These are phyloP conservation scores for Letharia lupina DNA, from an alignment of 495 filamentous ascomycete species.

Conservation along the genomic window DNA sequence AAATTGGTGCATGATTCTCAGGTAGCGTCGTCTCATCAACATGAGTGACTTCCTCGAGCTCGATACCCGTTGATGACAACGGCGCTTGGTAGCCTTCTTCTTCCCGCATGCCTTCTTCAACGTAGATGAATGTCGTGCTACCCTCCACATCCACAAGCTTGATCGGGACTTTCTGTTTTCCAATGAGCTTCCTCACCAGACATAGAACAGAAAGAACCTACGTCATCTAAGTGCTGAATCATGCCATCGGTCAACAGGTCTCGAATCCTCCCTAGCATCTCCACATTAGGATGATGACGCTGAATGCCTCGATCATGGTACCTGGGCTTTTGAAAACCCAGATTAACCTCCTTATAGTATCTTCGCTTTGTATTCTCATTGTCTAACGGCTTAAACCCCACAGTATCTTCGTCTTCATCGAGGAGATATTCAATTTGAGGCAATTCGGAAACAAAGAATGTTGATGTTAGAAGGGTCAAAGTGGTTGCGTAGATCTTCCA, in stretches of 20 bases:
- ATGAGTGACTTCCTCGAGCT: conserved; percentile 39
- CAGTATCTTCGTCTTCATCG: conserved; percentile 66
- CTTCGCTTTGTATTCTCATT: conserved; percentile 41
- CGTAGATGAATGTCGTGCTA: conserved; percentile 45
- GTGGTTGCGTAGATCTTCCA: conserved; percentile 66
- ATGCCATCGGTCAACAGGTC: conserved; percentile 61
- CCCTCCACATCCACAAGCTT: conserved; percentile 35
- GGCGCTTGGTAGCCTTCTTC: conserved; percentile 25
- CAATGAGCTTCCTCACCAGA: conserved; percentile 2
- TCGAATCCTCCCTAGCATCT: conserved; percentile 62
- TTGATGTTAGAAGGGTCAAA: conserved; percentile 53
- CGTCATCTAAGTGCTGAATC: conserved; percentile 47
- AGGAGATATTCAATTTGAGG: conserved; percentile 58
- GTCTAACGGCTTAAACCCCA: conserved; percentile 63
- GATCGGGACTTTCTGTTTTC: conserved; percentile 37
- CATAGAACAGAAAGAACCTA: conserved; percentile 25
- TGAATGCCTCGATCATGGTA: conserved; percentile 48
- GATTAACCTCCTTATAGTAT: conserved; percentile 35
- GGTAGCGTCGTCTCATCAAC: conserved; percentile 28
- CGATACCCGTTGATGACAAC: conserved; percentile 33
- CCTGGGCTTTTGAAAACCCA: conserved; percentile 41
- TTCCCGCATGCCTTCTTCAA: conserved; percentile 46
- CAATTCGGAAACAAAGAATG: conserved; percentile 49
- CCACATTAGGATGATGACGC: conserved; percentile 54
- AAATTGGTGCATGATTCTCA: conserved; percentile 28